Conservation (phyloP, 2,329 filamentous ascomycete species). For the Epicoccum nigrum region DNA sequence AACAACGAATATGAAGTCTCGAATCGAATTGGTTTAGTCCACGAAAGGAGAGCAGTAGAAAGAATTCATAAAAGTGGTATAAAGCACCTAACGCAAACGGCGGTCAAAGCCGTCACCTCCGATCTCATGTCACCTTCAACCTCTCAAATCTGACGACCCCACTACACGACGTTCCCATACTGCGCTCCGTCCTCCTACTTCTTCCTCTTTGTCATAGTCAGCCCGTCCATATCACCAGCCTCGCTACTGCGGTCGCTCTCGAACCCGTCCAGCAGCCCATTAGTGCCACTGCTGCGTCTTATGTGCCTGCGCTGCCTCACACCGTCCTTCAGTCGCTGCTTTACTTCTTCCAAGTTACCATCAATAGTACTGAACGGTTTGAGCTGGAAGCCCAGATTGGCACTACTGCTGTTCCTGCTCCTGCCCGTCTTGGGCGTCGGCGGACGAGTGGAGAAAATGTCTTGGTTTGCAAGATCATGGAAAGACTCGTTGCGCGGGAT, state of each 20-base stretch:
- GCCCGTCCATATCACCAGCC: conserved; percentile 27
- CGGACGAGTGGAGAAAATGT: conserved; percentile 88
- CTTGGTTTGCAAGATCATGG: conserved; percentile 83
- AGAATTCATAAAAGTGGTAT: too few relatives aligned
- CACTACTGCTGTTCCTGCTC: conserved; percentile 64
- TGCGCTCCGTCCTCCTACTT: background rate
- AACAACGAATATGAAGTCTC: too few relatives aligned
- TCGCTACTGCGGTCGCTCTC: conserved; percentile 19
- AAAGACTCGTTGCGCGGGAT: conserved; percentile 89
- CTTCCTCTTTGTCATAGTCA: conserved; percentile 32
- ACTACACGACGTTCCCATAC: too few relatives aligned
- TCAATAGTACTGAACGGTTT: conserved; percentile 72
- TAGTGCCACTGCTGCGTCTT: conserved; percentile 50
- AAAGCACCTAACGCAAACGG: too few relatives aligned
- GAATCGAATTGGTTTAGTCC: too few relatives aligned
- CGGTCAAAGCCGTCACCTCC: background rate
- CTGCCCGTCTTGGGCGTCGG: conserved; percentile 77
- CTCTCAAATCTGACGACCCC: background rate
- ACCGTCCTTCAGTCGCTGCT: conserved; percentile 79
- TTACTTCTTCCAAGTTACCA: conserved; percentile 80
- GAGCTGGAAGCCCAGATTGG: conserved; percentile 68
- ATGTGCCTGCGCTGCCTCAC: conserved; percentile 79
- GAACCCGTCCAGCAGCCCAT: conserved; percentile 27
- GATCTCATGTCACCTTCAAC: background rate
- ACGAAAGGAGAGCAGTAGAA: too few relatives aligned